Evolutionary conservation across 805 yeast species (phyloP), one percentile per base, ranked within the genome.

Genomic region (Zygotorulaspora florentina): DNA sequence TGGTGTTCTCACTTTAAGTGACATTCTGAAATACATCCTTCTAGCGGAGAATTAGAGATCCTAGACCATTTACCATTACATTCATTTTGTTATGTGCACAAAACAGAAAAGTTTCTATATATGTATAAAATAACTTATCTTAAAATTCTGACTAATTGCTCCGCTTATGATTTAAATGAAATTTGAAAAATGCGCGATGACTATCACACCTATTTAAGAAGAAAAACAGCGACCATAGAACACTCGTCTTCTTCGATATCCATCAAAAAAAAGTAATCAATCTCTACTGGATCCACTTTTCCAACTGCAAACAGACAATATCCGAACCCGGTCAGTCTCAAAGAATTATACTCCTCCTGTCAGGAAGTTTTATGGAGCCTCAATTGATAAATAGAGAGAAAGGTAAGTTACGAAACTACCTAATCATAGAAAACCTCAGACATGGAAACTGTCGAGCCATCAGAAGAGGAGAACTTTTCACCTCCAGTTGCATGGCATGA

Each of bases 1-100:
- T 35, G 96, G 96, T 17, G 91, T 93, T 23, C 81, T 93, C 48
- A 87, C 98, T 0, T 72, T 93, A 58, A 85, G 96, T 62, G 99
- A 93, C 65, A 90, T 93, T 45, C 75, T 93, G 57, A 79, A 80
- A 63, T 93, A 91, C 63, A 77, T 91, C 39, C 72, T 90, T 48
- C 78, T 81, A 58, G 87, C 85, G 25, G 85, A 71, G 47, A 52
- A 57, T 35, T 57, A 44, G 53, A 28, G 16, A 20, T 28, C 23
- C 18, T 29, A 29, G 6, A 12, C 8, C 15, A 29, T 29, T 4
- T 29, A 29, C 15, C 33, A 29, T 13, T 29, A 29, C 4, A 12
- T 29, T 20, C 25, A 20, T 20, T 20, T 20, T 20, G 7, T 20
- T 20, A 20, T 20, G 25, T 7, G 25, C 25, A 20, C 25, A 20